Percentiles rank a stretch among this genome's conserved stretches.
These are phyloP conservation scores for Stephania japonica DNA, from an alignment of 164 flowering plant genomes.

Conservation along the genomic window DNA sequence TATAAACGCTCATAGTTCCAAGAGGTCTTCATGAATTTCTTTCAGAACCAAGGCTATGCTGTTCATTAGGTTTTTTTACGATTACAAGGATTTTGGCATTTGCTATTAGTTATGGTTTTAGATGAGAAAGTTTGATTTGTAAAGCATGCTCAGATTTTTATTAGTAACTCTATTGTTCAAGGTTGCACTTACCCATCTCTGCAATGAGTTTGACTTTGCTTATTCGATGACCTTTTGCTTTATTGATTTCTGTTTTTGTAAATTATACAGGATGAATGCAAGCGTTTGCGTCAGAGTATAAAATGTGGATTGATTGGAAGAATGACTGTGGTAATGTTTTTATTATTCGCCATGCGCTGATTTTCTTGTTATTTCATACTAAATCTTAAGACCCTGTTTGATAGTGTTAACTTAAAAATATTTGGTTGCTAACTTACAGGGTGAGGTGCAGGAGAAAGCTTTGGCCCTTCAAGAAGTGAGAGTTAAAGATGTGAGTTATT, in stretches of 20 bases:
- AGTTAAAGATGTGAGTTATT: constrained; percentile 77
- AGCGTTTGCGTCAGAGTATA: constrained; percentile 86
- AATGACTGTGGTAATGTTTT: constrained; percentile 72
- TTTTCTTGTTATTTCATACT: background rate
- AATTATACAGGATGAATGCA: constrained; percentile 81
- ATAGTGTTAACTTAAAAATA: background rate
- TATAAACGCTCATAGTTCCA: background rate
- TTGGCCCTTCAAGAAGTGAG: constrained; percentile 68
- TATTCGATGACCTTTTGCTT: background rate
- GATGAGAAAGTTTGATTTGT: background rate
- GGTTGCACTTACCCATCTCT: background rate
- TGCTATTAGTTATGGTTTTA: background rate
- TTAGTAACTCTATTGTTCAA: background rate
- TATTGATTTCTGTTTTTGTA: background rate
- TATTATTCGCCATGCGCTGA: background rate
- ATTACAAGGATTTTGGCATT: background rate
- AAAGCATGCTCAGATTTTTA: background rate
- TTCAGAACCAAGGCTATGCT: background rate
- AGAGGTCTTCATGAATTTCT: background rate
- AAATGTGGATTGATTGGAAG: constrained; percentile 85
- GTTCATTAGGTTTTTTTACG: background rate
- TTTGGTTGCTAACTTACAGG: constrained; percentile 41
- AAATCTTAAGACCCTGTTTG: background rate
- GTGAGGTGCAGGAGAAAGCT: constrained; percentile 84
- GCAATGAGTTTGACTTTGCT: background rate